These are phyloP conservation scores for Mariannaea sp. DNA, from an alignment of 2,329 filamentous ascomycete species.

Conservation along the genomic window DNA sequence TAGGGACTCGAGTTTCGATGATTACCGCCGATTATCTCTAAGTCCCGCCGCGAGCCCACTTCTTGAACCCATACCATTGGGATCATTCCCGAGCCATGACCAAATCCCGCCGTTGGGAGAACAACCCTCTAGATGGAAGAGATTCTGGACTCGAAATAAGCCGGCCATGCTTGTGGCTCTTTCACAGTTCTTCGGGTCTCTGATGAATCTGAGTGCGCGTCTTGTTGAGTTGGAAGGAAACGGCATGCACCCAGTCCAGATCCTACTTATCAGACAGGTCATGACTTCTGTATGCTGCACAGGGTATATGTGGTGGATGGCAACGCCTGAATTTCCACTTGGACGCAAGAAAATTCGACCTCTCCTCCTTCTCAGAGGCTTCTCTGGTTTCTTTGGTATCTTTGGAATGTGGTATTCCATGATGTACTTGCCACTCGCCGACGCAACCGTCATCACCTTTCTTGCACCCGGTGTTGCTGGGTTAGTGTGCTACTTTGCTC, in stretches of 20 bases:
- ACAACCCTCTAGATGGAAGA: constrained; percentile 33
- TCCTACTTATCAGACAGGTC: constrained; percentile 79
- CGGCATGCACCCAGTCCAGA: constrained; percentile 81
- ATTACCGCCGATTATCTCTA: constrained; percentile 31
- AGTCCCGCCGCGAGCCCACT: constrained; percentile 33
- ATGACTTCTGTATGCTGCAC: constrained; percentile 71
- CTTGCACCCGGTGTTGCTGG: constrained; percentile 78
- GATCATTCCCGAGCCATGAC: constrained; percentile 16
- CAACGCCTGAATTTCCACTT: constrained; percentile 71
- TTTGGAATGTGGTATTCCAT: constrained; percentile 72
- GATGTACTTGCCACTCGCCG: constrained; percentile 81
- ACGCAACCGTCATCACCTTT: constrained; percentile 90
- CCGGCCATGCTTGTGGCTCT: constrained; percentile 74
- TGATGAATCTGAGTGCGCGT: constrained; percentile 85
- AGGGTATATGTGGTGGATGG: constrained; percentile 73
- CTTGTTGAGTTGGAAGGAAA: constrained; percentile 73
- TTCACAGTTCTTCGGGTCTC: constrained; percentile 78
- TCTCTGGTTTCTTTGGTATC: constrained; percentile 77
- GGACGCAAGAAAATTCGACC: constrained; percentile 69
- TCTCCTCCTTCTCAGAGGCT: constrained; percentile 70
- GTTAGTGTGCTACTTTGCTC: constrained; percentile 76
- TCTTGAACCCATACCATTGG: constrained; percentile 27
- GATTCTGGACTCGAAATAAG: constrained; percentile 68
- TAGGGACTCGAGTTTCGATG: constrained; percentile 24
- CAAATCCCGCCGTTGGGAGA: constrained; percentile 12